Percentiles rank a stretch among this genome's conserved stretches.
These are phyloP conservation scores for Oryza meyeriana DNA, from an alignment of 176 grass and related monocot genomes.

Conservation along the genomic window DNA sequence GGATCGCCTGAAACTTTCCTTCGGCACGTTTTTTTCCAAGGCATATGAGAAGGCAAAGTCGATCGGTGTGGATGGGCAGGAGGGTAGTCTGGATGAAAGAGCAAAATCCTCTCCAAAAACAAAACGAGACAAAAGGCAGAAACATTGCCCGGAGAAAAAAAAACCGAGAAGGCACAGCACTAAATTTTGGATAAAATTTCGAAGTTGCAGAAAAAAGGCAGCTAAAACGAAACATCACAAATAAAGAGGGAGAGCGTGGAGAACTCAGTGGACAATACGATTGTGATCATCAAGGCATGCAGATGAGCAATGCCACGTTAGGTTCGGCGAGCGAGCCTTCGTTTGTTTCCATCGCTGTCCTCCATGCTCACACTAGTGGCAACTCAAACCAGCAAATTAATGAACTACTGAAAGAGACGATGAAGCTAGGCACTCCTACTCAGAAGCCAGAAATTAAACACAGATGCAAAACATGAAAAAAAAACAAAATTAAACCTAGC, in stretches of 20 bases:
- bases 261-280: slow-evolving; percentile 34
- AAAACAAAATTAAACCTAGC: background rate
- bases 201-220: background rate
- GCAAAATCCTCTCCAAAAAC: too few species aligned
- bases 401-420: background rate
- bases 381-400: background rate
- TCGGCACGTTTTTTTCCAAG: too few species aligned
- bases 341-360: slow-evolving; percentile 44
- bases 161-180: too few species aligned
- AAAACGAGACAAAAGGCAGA: too few species aligned
- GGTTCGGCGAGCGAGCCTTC: slow-evolving; percentile 56
- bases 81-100: too few species aligned
- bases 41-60: too few species aligned
- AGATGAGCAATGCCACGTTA: slow-evolving; percentile 28
- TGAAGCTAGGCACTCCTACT: accelerated
- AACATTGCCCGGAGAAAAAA: too few species aligned
- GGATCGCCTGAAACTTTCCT: too few species aligned
- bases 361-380: background rate
- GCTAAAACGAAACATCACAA: background rate
- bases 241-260: background rate
- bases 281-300: slow-evolving; percentile 47
- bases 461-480: background rate
- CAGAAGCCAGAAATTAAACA: background rate
- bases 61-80: too few species aligned
- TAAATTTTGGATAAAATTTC: too few species aligned